Evolutionary conservation across 495 filamentous ascomycete species (phyloP).

Genomic region (Neurospora sp.): DNA sequence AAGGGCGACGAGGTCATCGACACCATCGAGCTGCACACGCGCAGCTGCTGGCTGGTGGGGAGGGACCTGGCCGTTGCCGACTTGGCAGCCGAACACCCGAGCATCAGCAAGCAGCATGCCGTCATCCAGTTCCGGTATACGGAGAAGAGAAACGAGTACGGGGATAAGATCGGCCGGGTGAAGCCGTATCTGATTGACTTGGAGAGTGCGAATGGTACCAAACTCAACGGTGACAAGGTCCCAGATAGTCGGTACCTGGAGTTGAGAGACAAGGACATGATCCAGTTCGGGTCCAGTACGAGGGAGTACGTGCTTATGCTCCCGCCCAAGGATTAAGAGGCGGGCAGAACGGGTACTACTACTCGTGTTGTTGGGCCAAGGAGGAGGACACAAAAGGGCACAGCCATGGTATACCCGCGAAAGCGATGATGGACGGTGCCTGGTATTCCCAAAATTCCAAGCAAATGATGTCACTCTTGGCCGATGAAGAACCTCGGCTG

Average conservation of each 20-base stretch:
- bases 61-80: slow-evolving; percentile 73
- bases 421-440: neutral
- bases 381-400: neutral
- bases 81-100: slow-evolving; percentile 77
- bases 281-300: slow-evolving; percentile 77
- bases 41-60: slow-evolving; percentile 86
- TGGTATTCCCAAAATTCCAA: neutral
- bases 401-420: neutral
- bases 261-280: slow-evolving; percentile 74
- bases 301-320: slow-evolving; percentile 83
- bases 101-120: slow-evolving; percentile 88
- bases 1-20: slow-evolving; percentile 71
- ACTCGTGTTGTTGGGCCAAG: neutral
- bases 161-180: slow-evolving; percentile 69
- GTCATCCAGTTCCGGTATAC: slow-evolving; percentile 86
- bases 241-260: slow-evolving; percentile 75
- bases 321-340: slow-evolving; percentile 31
- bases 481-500: neutral
- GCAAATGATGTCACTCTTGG: neutral
- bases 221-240: slow-evolving; percentile 62
- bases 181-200: slow-evolving; percentile 89
- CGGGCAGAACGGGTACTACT: neutral
- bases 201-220: slow-evolving; percentile 87
- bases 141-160: slow-evolving; percentile 74
- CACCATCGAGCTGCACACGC: slow-evolving; percentile 60